Base-by-base conservation (phyloP, 2,329 filamentous ascomycete genomes). In the Hirsutella minnesotensis region DNA sequence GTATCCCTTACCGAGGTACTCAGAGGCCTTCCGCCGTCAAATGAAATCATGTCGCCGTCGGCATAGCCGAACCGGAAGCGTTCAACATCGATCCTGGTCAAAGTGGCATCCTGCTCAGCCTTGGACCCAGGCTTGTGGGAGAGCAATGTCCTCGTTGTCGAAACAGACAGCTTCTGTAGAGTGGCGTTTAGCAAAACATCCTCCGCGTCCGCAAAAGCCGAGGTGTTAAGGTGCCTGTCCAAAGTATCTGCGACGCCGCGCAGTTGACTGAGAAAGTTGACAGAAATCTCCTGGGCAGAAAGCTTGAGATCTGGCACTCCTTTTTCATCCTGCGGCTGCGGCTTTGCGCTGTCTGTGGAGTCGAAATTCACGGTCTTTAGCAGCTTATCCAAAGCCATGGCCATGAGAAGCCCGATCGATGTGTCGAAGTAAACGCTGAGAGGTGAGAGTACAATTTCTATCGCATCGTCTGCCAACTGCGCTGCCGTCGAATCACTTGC, bases 11-110 rank as follows among this genome's bases (percentile, higher is more conserved):
- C 67, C 2, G 78, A 83, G 22, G 73, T 67, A 31, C 69, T 71
- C 69, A 80, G 72, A 38, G 75, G 72, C 30, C 70, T 62, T 16
- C 65, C 67, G 33, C 69, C 67, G 49, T 81, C 73, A 47, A 83
- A 83, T 2, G 74, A 80, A 30, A 83, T 47, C 30, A 83, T 80
- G 43, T 79, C 72, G 33, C 75, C 76, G 46, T 75, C 67, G 2
- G 70, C 67, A 53, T 83, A 82, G 1, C 79, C 78, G 50, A 83
- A 77, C 0, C 65, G 66, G 51, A 83, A 75, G 47, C 74, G 76
- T 47, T 75, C 66, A 2, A 81, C 52, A 36, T 69, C 63, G 10
- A 79, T 51, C 34, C 58, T 67, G 4, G 54, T 65, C 33, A 55
- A 42, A 13, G 51, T 48, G 30, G 51, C 55, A 16, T 47, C 39